Conservation (phyloP, 2,329 filamentous ascomycete genomes). For the Aspergillus fischeri region DNA sequence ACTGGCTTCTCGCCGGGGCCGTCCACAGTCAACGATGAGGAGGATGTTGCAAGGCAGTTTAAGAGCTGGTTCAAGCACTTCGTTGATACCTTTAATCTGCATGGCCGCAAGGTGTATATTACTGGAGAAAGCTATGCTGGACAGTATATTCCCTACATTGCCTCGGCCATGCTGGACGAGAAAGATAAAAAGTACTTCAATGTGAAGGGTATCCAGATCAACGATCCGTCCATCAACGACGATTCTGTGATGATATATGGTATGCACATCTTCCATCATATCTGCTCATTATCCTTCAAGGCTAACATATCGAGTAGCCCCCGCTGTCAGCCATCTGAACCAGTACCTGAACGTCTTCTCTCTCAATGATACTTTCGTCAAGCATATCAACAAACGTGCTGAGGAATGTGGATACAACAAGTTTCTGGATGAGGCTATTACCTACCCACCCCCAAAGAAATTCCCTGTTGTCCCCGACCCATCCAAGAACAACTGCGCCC, state of each 20-base stretch:
- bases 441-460: slow-evolving; percentile 62
- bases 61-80: slow-evolving; percentile 75
- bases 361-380: slow-evolving; percentile 40
- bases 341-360: slow-evolving; percentile 39
- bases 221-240: slow-evolving; percentile 63
- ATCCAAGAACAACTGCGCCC: slow-evolving; percentile 48
- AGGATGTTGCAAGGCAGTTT: slow-evolving; percentile 68
- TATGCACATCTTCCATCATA: slow-evolving; percentile 12
- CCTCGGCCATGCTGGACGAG: slow-evolving; percentile 65
- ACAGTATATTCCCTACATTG: slow-evolving; percentile 66
- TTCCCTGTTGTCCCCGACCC: slow-evolving; percentile 52
- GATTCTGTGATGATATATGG: slow-evolving; percentile 49
- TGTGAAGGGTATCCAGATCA: slow-evolving; percentile 65
- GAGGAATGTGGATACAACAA: slow-evolving; percentile 43
- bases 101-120: slow-evolving; percentile 67
- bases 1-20: slow-evolving; percentile 68
- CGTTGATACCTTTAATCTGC: slow-evolving; percentile 63
- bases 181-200: slow-evolving; percentile 66
- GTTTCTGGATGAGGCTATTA: slow-evolving; percentile 46
- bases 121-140: slow-evolving; percentile 70
- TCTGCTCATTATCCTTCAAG: background rate
- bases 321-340: slow-evolving; percentile 40
- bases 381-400: slow-evolving; percentile 35
- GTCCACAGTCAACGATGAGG: slow-evolving; percentile 60
- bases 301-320: slow-evolving; percentile 19